Base-by-base conservation (phyloP, 805 yeast species). In the Sugiyamaella boreocaroliniensis region DNA sequence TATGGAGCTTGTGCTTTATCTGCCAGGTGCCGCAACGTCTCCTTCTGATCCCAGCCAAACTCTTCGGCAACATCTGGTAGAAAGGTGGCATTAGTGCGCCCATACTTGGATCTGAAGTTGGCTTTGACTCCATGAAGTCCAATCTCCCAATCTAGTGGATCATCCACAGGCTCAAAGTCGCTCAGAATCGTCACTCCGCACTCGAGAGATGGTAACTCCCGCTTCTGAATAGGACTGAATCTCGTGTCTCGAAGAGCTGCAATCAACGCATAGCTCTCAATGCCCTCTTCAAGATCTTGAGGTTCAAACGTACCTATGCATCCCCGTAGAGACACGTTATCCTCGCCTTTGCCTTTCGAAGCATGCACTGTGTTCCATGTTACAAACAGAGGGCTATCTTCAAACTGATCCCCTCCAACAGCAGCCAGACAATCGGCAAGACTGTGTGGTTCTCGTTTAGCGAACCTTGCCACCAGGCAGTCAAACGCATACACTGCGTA, bases 61-160 rank as follows among this genome's bases (percentile, higher is more conserved):
- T 92, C 98, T 4, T 71, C 75, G 19, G 97, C 95, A 1, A 93
- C 98, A 43, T 82, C 86, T 0, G 99, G 99, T 42, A 93, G 69
- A 60, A 89, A 93, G 0, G 98, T 93, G 0, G 97, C 89, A 48
- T 84, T 78, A 29, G 58, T 51, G 51, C 72, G 75, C 0, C 64
- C 54, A 3, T 69, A 63, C 1, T 77, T 75, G 7, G 64, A 59
- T 10, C 63, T 64, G 59, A 88, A 80, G 15, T 70, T 65, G 5
- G 89, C 76, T 51, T 81, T 75, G 16, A 93, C 77, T 0, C 99
- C 99, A 66, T 93, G 93, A 12, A 63, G 64, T 0, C 99, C 98
- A 46, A 92, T 65, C 7, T 68, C 75, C 98, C 98, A 93, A 62
- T 86, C 86, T 48, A 74, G 67, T 0, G 82, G 76, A 54, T 78